Evolutionary conservation across 805 yeast species (phyloP).

Genomic region (Pichia exigua): DNA sequence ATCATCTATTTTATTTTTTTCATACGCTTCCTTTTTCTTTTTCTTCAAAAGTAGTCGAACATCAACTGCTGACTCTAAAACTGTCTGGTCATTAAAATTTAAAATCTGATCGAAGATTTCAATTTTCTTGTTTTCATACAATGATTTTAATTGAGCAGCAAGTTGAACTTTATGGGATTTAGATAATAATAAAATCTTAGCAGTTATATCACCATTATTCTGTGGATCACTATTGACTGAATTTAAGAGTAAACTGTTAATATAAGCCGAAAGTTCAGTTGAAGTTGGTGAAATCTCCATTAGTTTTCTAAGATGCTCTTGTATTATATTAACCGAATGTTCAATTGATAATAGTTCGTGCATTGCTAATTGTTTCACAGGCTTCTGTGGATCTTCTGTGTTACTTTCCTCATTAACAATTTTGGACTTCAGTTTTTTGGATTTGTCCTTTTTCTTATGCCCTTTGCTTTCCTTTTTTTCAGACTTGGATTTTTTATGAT

Average conservation of each 20-base stretch:
- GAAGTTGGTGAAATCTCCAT: slow-evolving; percentile 50
- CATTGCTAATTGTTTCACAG: slow-evolving; percentile 5
- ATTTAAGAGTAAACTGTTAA: slow-evolving; percentile 12
- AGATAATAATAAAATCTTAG: slow-evolving; percentile 41
- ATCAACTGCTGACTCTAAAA: slow-evolving; percentile 15
- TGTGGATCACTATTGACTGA: background rate
- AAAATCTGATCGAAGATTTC: slow-evolving; percentile 47
- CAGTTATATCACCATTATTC: slow-evolving; percentile 24
- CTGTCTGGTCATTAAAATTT: slow-evolving; percentile 30
- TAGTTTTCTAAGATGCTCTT: slow-evolving; percentile 43
- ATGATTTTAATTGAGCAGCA: slow-evolving; percentile 51
- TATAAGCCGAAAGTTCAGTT: slow-evolving; percentile 31
- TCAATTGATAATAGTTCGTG: slow-evolving; percentile 29
- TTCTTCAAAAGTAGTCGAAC: slow-evolving; percentile 12
- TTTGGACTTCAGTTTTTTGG: background rate
- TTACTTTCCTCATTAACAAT: background rate
- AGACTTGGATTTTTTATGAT: background rate
- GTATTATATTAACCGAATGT: slow-evolving; percentile 44
- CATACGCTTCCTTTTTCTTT: slow-evolving; percentile 1
- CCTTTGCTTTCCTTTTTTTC: background rate
- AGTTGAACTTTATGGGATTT: slow-evolving; percentile 48
- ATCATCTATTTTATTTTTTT: slow-evolving; percentile 10
- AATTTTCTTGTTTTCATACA: slow-evolving; percentile 42
- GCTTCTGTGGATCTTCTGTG: background rate
- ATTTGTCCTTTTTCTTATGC: background rate